These are phyloP conservation scores for Irpex sp. DNA, from an alignment of 1,284 basidiomycete genomes.

Conservation along the genomic window DNA sequence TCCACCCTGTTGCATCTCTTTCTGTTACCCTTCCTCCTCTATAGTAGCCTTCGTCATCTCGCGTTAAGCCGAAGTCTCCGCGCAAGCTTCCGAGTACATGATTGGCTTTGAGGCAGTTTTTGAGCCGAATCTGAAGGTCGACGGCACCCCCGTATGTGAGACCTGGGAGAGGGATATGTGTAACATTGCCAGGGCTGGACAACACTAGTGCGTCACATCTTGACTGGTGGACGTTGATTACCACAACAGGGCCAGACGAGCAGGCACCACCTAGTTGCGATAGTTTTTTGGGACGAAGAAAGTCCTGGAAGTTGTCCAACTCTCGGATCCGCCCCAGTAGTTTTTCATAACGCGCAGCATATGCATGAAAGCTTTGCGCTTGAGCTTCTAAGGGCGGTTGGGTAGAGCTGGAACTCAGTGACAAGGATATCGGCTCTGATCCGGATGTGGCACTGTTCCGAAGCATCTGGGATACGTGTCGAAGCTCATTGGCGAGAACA, in stretches of 20 bases:
- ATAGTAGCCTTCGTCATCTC: too few species aligned
- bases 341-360: not conserved
- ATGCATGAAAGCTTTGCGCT: not conserved
- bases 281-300: not conserved
- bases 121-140: not conserved
- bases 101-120: too few species aligned
- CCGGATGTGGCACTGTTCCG: not conserved
- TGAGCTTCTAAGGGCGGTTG: not conserved
- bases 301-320: not conserved
- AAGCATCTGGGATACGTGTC: not conserved
- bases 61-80: too few species aligned
- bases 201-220: not conserved
- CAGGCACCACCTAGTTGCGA: not conserved
- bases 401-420: not conserved
- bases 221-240: not conserved
- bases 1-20: too few species aligned
- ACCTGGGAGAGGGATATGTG: not conserved
- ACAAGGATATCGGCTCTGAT: not conserved
- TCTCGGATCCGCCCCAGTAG: not conserved
- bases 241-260: not conserved
- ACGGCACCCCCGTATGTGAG: not conserved
- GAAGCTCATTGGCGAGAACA: not conserved
- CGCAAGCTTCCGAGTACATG: too few species aligned
- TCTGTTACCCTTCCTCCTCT: too few species aligned
- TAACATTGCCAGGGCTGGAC: not conserved